Evolutionary conservation across 495 filamentous ascomycete genomes (phyloP), one percentile per base, ranked within the genome.

Genomic region (Aspergillus wentii): DNA sequence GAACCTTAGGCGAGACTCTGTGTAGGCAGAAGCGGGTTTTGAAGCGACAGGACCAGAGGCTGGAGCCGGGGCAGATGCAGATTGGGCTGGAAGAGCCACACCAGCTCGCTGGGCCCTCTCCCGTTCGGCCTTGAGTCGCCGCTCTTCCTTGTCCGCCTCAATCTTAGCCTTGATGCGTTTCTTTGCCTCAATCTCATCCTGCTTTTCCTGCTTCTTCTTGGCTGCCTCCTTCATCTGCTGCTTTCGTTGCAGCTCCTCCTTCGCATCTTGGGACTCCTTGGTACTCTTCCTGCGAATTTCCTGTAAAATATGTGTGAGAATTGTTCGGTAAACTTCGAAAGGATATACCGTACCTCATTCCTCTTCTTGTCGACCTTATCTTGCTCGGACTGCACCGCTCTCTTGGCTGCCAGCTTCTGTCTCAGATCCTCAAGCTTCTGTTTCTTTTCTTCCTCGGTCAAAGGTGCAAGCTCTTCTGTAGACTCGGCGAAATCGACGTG

Each of bases 401-500:
- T 71, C 72, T 92, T 95, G 37, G 71, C 86, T 30, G 78, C 79
- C 14, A 90, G 66, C 52, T 79, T 85, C 45, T 76, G 67, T 28
- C 80, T 71, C 18, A 96, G 72, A 43, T 91, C 86, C 35, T 76
- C 72, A 10, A 99, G 74, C 38, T 74, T 80, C 16, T 76, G 72
- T 52, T 84, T 82, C 66, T 90, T 95, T 66, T 99, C 83, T 47
- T 94, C 90, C 43, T 89, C 88, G 0, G 86, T 97, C 49, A 99
- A 71, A 1, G 91, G 88, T 2, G 84, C 80, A 38, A 97, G 79
- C 51, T 92, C 87, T 46, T 95, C 91, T 2, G 83, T 90, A 0
- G 88, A 95, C 58, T 99, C 88, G 10, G 84, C 76, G 56, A 99
- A 99, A 52, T 96, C 83, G n/a, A 75, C 72, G 62, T 99, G 92